Base-by-base conservation (phyloP, 768 basidiomycete species). In the Mrakia frigida region DNA sequence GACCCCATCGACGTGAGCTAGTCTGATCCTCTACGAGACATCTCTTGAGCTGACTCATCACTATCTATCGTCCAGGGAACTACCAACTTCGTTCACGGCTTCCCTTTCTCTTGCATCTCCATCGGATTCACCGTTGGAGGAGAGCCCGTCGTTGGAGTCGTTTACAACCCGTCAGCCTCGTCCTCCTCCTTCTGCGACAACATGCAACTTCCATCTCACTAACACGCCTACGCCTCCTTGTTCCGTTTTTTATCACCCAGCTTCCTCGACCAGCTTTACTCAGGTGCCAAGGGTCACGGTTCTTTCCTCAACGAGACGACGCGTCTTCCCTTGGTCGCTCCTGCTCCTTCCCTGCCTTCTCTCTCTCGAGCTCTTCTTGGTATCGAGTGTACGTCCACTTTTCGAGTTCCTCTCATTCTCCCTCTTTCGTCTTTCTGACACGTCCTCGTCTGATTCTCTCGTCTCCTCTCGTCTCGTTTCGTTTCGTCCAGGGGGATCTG, bases 141-240 rank as follows among this genome's bases (percentile, higher is more conserved):
- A 23, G 35, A 21, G n/a, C 68, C 67, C 39, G 70, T 74, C 16
- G 63, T 56, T 73, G 81, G 81, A 6, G 94, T 98, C 56, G 90
- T 98, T 78, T 96, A 89, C 85, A 94, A 94, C 81, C 95, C 95
- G 0, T 94, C 94, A 87, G 87, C 94, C 73, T 88, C 93, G 78
- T 52, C 39, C 39, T 25, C 72, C n/a, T 25, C n/a, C 23, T 61
- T 31, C 60, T 31, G 60, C 16, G n/a, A 18, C 23, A 61, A 31
- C 6, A 13, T 16, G 28, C 28, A 60, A 9, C 21, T n/a, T n/a
- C n/a, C n/a, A 59, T 23, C 13, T 37, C 16, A n/a, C 59, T 25
- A 81, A 80, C n/a, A 3, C n/a, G 6, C 59, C n/a, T 5, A 59
- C n/a, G 4, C 21, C 33, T 33, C n/a, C 4, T 60, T 18, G 6